These are phyloP conservation scores for Brettanomyces anomalus DNA, from an alignment of 805 yeast species.

Conservation along the genomic window DNA sequence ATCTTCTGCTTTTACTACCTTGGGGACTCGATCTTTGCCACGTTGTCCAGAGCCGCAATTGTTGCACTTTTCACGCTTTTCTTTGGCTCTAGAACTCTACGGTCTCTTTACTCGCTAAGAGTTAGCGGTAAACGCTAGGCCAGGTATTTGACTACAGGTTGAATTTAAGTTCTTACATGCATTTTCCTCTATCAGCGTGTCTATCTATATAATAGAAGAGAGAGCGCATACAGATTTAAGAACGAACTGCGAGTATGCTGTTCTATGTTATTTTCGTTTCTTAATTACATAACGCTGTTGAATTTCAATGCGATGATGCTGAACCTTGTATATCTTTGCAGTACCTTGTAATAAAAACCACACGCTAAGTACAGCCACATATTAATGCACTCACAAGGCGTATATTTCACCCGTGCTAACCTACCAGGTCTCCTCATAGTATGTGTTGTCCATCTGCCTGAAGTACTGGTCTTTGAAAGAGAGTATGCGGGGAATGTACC, in stretches of 20 bases:
- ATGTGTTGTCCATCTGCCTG: slow-evolving; percentile 46
- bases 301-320: too few relatives aligned
- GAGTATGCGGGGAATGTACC: slow-evolving; percentile 32
- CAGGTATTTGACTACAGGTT: too few relatives aligned
- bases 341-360: too few relatives aligned
- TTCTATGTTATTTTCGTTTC: too few relatives aligned
- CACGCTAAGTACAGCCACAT: too few relatives aligned
- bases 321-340: too few relatives aligned
- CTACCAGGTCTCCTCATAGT: slow-evolving; percentile 7
- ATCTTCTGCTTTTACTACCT: slow-evolving; percentile 50
- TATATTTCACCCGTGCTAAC: background rate
- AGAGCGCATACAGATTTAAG: too few relatives aligned
- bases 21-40: slow-evolving; percentile 50
- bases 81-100: slow-evolving; percentile 60
- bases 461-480: slow-evolving; percentile 38
- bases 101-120: slow-evolving; percentile 25
- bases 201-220: too few relatives aligned
- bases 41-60: slow-evolving; percentile 38
- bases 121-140: slow-evolving; percentile 14
- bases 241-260: too few relatives aligned
- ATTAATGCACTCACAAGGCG: background rate
- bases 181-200: too few relatives aligned
- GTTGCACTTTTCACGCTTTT: slow-evolving; percentile 47
- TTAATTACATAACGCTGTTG: too few relatives aligned
- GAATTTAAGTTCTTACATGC: too few relatives aligned